phyloP scores from a whole-genome alignment of 23 red algal species.

The Cyanidiococcus yangmingshanensis region DNA sequence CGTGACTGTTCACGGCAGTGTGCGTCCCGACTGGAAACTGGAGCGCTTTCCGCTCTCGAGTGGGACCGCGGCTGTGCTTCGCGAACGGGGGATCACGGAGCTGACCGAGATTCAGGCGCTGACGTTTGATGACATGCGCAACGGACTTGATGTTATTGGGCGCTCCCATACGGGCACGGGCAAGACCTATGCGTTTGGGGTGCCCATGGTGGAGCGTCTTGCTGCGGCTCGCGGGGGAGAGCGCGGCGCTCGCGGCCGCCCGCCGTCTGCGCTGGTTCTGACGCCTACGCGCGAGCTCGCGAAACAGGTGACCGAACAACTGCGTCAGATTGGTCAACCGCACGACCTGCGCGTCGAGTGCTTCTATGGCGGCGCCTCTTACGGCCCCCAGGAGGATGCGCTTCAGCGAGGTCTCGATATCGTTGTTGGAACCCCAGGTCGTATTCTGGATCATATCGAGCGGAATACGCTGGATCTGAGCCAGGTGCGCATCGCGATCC shows the following conservation, averaged over 20 bases:
- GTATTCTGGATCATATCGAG: slow-evolving; percentile 86
- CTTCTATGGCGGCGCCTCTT: slow-evolving; percentile 81
- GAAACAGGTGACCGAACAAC: slow-evolving; percentile 70
- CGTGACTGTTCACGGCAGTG: neutral
- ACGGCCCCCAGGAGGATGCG: slow-evolving; percentile 63
- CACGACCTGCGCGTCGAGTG: slow-evolving; percentile 48
- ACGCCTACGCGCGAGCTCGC: slow-evolving; percentile 93
- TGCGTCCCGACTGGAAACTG: neutral
- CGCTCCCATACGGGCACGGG: slow-evolving; percentile 92
- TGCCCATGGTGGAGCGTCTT: slow-evolving; percentile 82
- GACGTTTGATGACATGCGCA: slow-evolving; percentile 60
- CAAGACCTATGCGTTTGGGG: slow-evolving; percentile 90
- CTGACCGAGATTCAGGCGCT: slow-evolving; percentile 76
- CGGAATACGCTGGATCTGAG: slow-evolving; percentile 42
- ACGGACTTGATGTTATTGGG: slow-evolving; percentile 76
- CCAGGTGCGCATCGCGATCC: slow-evolving; percentile 60
- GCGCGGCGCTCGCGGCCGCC: neutral
- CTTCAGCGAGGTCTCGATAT: slow-evolving; percentile 75
- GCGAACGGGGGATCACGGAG: slow-evolving; percentile 50
- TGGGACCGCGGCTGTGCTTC: slow-evolving; percentile 32
- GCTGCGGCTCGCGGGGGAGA: slow-evolving; percentile 21
- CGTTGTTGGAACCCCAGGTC: slow-evolving; percentile 86
- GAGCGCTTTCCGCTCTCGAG: slow-evolving; percentile 43
- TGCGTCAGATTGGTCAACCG: slow-evolving; percentile 43
- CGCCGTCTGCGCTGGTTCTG: slow-evolving; percentile 59